Conservation (phyloP, 2,329 filamentous ascomycete genomes). For the Colletotrichum filicis region DNA sequence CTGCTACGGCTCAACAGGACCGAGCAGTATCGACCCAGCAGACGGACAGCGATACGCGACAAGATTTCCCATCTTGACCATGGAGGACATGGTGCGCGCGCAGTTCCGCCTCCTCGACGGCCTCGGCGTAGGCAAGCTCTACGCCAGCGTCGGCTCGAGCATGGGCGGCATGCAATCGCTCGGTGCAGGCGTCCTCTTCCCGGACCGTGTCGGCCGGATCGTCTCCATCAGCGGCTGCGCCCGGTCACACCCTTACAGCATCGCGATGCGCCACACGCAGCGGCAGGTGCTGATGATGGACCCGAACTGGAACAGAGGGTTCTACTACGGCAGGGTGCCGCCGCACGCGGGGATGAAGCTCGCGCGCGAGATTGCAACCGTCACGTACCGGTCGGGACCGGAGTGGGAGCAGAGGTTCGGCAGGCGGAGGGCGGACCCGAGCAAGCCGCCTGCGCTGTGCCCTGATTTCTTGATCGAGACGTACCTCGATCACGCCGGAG, state of each 20-base stretch:
- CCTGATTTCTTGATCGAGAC: constrained; percentile 98
- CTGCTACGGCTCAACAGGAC: constrained; percentile 95
- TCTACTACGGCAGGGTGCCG: constrained; percentile 89
- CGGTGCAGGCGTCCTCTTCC: constrained; percentile 85
- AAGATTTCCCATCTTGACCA: constrained; percentile 92
- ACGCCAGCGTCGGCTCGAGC: constrained; percentile 93
- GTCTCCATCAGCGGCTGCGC: constrained; percentile 95
- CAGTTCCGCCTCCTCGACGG: constrained; percentile 90
- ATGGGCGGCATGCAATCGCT: constrained; percentile 99
- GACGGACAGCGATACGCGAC: constrained; percentile 93
- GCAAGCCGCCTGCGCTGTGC: constrained; percentile 90
- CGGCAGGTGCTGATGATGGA: constrained; percentile 99
- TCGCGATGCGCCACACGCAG: constrained; percentile 98
- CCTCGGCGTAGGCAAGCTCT: constrained; percentile 80
- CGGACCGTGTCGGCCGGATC: constrained; percentile 82
- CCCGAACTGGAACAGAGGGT: constrained; percentile 94
- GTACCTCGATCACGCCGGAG: constrained; percentile 96
- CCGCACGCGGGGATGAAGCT: constrained; percentile 98
- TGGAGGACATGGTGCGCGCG: constrained; percentile 97
- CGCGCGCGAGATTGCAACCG: constrained; percentile 94
- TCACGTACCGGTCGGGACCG: constrained; percentile 95
- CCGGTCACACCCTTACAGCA: constrained; percentile 94
- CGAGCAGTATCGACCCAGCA: constrained; percentile 86
- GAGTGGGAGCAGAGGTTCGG: constrained; percentile 98
- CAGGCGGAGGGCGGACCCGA: constrained; percentile 84